These are phyloP conservation scores for Calonectria leucothoes DNA, from an alignment of 2,329 filamentous ascomycete species.

Conservation along the genomic window DNA sequence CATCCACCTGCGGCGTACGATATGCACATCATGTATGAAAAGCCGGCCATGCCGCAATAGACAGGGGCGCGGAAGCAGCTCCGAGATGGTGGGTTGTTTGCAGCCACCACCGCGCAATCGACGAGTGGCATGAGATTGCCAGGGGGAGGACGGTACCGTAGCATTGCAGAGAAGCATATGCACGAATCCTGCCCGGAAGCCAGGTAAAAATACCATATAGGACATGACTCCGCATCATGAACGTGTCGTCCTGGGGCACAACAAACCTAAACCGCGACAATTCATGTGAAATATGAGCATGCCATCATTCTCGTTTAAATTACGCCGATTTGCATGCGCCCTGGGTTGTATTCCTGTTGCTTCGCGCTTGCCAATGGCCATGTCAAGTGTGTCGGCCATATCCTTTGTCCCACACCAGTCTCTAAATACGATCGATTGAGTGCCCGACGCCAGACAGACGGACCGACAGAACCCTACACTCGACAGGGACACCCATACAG, in stretches of 20 bases:
- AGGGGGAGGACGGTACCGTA: background rate
- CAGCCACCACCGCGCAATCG: background rate
- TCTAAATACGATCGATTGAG: background rate
- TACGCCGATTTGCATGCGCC: background rate
- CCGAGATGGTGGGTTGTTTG: conserved; percentile 8
- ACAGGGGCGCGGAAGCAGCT: background rate
- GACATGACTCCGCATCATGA: background rate
- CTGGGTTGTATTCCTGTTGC: background rate
- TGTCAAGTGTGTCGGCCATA: background rate
- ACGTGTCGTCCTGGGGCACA: background rate
- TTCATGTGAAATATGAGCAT: background rate
- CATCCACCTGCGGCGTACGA: conserved; percentile 1
- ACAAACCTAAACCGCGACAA: background rate
- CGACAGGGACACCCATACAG: background rate
- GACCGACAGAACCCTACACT: background rate
- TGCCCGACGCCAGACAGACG: background rate
- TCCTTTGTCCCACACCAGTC: background rate
- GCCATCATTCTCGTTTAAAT: background rate
- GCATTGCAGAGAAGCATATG: conserved; percentile 11
- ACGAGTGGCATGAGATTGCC: background rate
- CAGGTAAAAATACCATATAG: background rate
- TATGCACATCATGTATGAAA: conserved; percentile 3
- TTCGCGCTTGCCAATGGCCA: background rate
- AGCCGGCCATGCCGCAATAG: conserved; percentile 7
- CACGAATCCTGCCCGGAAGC: background rate